Evolutionary conservation across 495 filamentous ascomycete genomes (phyloP).

Genomic region (Tetracladium setigerum): DNA sequence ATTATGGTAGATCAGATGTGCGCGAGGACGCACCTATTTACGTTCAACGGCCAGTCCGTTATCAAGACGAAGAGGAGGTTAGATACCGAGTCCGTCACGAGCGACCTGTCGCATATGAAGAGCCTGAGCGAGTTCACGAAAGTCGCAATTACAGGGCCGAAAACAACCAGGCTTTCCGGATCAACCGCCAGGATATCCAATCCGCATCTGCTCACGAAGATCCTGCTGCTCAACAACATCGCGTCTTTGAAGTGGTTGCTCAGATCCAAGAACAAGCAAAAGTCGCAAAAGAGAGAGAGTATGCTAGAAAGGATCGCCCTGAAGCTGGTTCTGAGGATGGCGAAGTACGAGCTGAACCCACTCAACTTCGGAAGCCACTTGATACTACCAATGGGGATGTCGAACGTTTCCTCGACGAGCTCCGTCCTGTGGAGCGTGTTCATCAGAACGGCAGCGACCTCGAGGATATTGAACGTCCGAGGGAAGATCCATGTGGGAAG

Average conservation of each 20-base stretch:
- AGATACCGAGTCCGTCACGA: conserved; percentile 11
- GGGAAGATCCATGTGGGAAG: conserved; percentile 26
- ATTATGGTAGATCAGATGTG: conserved; percentile 9
- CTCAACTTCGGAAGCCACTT: conserved; percentile 9
- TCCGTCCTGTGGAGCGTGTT: conserved; percentile 23
- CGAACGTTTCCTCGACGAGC: conserved; percentile 33
- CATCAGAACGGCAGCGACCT: neutral
- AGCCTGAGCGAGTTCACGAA: neutral
- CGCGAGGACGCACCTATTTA: conserved; percentile 11
- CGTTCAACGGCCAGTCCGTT: conserved; percentile 5
- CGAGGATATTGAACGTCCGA: conserved; percentile 18
- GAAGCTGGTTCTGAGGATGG: conserved; percentile 26
- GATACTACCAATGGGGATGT: conserved; percentile 26
- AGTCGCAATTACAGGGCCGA: conserved; percentile 5
- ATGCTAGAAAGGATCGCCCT: conserved; percentile 7
- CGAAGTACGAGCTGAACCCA: conserved; percentile 14
- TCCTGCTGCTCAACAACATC: conserved; percentile 7
- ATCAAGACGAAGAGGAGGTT: conserved; percentile 8
- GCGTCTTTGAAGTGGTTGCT: conserved; percentile 15
- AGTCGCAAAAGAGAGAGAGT: conserved; percentile 10
- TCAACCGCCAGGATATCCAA: conserved; percentile 3
- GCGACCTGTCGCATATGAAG: conserved; percentile 3
- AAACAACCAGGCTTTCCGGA: conserved; percentile 5
- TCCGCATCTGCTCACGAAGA: neutral
- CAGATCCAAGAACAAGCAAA: conserved; percentile 19